These are phyloP conservation scores for Circinella umbellata DNA, from an alignment of 371 early-diverging fungal species.

Conservation along the genomic window DNA sequence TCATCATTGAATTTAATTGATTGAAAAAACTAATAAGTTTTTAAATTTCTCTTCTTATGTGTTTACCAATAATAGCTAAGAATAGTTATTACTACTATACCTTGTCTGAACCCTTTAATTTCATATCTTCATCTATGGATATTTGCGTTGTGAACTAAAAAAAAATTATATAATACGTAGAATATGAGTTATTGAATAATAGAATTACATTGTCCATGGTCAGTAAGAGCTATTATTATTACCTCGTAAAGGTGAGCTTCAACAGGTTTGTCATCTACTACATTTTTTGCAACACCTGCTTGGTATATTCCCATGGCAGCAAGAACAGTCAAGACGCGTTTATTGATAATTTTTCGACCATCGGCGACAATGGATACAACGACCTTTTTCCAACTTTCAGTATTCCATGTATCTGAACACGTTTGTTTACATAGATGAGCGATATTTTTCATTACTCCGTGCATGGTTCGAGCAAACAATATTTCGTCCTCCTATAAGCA, in stretches of 20 bases:
- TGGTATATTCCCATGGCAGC: constrained; percentile 75
- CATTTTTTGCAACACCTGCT: constrained; percentile 74
- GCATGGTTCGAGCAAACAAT: constrained; percentile 77
- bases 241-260: constrained; percentile 85
- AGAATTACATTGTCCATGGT: no score
- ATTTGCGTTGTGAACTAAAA: constrained; percentile 73
- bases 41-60: no score
- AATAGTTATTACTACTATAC: neutral
- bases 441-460: constrained; percentile 82
- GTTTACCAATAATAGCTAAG: no score
- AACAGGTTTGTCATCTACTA: constrained; percentile 64
- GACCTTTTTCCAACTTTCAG: constrained; percentile 84
- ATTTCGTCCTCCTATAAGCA: constrained; percentile 59
- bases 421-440: constrained; percentile 71
- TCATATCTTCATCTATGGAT: constrained; percentile 55
- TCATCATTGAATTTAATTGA: no score
- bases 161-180: neutral
- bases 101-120: constrained; percentile 56
- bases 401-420: constrained; percentile 68
- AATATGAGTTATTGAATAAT: no score
- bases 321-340: constrained; percentile 57
- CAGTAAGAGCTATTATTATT: constrained; percentile 4
- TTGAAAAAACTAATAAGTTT: no score
- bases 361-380: constrained; percentile 88
- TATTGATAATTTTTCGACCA: constrained; percentile 74